Percentiles rank a stretch among this genome's conserved stretches.
Conservation (phyloP, 139 green algal genomes). For the Volvox reticuliferus region DNA sequence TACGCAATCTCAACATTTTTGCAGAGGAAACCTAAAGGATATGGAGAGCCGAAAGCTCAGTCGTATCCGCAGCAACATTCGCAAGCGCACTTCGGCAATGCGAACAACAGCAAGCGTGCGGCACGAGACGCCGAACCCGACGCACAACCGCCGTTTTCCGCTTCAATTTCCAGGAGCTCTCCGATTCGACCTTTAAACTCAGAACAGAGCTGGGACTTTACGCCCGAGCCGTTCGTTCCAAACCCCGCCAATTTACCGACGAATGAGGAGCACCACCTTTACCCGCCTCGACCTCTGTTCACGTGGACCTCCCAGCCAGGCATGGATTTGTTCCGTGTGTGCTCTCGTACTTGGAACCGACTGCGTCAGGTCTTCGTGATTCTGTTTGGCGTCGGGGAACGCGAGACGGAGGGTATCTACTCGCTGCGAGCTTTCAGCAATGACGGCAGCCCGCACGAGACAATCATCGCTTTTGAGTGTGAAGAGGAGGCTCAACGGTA, state of each 20-base stretch:
- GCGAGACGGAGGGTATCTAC: conserved; percentile 91
- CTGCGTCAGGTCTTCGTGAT: conserved; percentile 76
- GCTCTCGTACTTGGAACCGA: background rate
- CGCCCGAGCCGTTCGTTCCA: conserved; percentile 18
- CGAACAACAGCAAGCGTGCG: background rate
- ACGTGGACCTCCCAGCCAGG: conserved; percentile 49
- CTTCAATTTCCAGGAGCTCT: background rate
- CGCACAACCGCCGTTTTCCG: background rate
- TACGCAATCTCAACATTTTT: background rate
- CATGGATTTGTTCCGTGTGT: conserved; percentile 44
- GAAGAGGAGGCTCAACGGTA: conserved; percentile 81
- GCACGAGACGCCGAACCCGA: background rate
- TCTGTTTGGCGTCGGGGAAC: conserved; percentile 81
- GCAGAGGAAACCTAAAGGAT: background rate
- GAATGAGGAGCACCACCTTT: background rate
- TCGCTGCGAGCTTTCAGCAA: conserved; percentile 66
- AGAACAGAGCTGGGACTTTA: conserved; percentile 23
- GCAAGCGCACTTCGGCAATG: background rate
- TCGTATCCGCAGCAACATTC: background rate
- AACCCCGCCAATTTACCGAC: conserved; percentile 37
- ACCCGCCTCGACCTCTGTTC: conserved; percentile 27
- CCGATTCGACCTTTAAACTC: background rate
- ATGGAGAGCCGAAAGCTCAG: background rate
- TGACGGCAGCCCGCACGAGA: conserved; percentile 82
- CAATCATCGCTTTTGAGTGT: conserved; percentile 87